These are phyloP conservation scores for Ganoderma meredithae DNA, from an alignment of 1,284 basidiomycete species.

Conservation along the genomic window DNA sequence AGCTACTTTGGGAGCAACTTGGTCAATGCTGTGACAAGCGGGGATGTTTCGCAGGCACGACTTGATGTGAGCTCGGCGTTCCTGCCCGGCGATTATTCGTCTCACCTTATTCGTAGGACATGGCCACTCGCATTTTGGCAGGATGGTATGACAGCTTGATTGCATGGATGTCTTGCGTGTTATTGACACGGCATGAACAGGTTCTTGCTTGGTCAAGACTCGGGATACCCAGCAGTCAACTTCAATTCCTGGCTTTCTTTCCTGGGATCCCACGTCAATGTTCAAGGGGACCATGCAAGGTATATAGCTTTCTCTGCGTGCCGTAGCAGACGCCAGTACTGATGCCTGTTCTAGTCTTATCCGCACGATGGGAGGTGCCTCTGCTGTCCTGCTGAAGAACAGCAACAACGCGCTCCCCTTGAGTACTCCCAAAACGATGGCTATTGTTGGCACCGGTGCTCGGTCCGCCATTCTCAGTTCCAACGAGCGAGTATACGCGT, in stretches of 20 bases:
- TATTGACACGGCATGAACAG: slow-evolving; percentile 33
- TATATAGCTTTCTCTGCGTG: slow-evolving; percentile 31
- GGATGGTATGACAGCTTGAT: slow-evolving; percentile 46
- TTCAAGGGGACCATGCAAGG: slow-evolving; percentile 70
- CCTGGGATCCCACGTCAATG: slow-evolving; percentile 60
- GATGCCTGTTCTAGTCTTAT: slow-evolving; percentile 47
- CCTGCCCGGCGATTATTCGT: neutral
- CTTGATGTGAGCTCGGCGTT: slow-evolving; percentile 26
- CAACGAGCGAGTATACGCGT: slow-evolving; percentile 50
- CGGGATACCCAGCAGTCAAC: slow-evolving; percentile 57
- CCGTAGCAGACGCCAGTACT: neutral
- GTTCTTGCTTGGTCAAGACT: slow-evolving; percentile 69
- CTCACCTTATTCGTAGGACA: slow-evolving; percentile 48
- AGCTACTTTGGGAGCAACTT: slow-evolving; percentile 35
- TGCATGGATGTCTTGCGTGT: slow-evolving; percentile 39
- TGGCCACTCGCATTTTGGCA: slow-evolving; percentile 70
- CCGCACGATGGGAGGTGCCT: slow-evolving; percentile 62
- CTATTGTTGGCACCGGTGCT: slow-evolving; percentile 60
- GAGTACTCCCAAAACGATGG: slow-evolving; percentile 44
- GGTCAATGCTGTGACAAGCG: slow-evolving; percentile 30
- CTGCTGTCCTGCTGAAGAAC: slow-evolving; percentile 73
- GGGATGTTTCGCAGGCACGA: slow-evolving; percentile 29
- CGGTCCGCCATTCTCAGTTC: slow-evolving; percentile 62
- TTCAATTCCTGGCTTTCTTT: slow-evolving; percentile 44
- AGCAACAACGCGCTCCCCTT: slow-evolving; percentile 60